Evolutionary conservation across 2,329 filamentous ascomycete species (phyloP).

Genomic region (Nakataea oryzae): DNA sequence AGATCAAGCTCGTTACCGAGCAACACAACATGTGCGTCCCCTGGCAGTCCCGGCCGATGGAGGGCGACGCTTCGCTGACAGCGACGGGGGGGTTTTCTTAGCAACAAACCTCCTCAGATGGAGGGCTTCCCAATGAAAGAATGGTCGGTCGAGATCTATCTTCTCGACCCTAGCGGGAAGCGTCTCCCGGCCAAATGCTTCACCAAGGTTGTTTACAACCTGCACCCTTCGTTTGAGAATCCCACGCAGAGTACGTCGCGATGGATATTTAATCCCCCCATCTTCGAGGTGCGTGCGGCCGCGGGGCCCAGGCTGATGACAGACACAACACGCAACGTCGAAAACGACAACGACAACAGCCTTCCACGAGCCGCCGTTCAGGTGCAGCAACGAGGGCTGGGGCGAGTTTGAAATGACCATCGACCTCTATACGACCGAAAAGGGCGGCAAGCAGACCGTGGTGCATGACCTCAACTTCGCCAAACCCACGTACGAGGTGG

Average conservation of each 20-base stretch:
- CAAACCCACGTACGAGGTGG: slow-evolving; percentile 68
- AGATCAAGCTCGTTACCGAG: slow-evolving; percentile 86
- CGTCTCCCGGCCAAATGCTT: slow-evolving; percentile 77
- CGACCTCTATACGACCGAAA: slow-evolving; percentile 71
- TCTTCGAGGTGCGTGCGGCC: neutral
- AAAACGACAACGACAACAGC: slow-evolving; percentile 31
- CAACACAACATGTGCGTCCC: slow-evolving; percentile 67
- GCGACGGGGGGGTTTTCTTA: slow-evolving; percentile 19
- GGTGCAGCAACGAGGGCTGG: slow-evolving; percentile 90
- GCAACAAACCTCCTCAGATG: slow-evolving; percentile 68
- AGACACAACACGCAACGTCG: neutral
- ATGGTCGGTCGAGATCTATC: slow-evolving; percentile 80
- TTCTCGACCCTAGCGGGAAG: slow-evolving; percentile 79
- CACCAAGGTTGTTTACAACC: slow-evolving; percentile 83
- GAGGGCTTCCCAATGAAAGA: slow-evolving; percentile 86
- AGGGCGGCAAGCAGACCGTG: slow-evolving; percentile 70
- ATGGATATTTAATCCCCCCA: neutral
- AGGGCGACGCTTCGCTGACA: neutral
- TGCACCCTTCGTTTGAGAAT: slow-evolving; percentile 89
- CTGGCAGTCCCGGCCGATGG: neutral
- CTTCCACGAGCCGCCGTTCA: slow-evolving; percentile 77
- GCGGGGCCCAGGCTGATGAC: neutral
- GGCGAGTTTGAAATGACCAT: slow-evolving; percentile 96
- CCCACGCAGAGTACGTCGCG: slow-evolving; percentile 62
- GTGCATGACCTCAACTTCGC: slow-evolving; percentile 89